Evolutionary conservation across 192 early-diverging fungal species (phyloP), one percentile per base, ranked within the genome.

Genomic region (Gaertneriomyces sp.): DNA sequence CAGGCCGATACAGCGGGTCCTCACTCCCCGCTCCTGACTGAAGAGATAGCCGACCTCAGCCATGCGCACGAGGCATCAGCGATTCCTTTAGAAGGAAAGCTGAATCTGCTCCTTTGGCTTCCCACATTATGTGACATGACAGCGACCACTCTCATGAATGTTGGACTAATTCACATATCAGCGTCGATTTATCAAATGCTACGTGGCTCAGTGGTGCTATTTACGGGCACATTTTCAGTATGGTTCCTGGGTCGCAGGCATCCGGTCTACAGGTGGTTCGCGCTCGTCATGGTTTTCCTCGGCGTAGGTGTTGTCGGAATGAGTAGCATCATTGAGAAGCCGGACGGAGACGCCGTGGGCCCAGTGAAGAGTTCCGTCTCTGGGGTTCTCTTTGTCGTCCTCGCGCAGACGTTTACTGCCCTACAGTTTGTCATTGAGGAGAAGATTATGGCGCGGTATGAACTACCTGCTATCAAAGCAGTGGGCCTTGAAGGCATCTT

Each of bases 381-480:
- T 40, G 96, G 96, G 45, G 88, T 97, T 10, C 50, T 81, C 6
- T 69, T 98, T 42, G 91, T 97, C 9, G 80, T 97, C 42, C 78
- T 90, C 44, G 96, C 94, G 16, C 96, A 98, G 74, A 74, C 92
- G 45, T 91, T 98, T 71, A 93, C 94, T 0, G 94, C 96, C 9
- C 77, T 87, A 1, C 94, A 96, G 76, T 98, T 98, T 81, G 94
- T 98, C 16, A 79, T 97, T 50, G 96, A 98, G 68, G 96, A 98
- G 70, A 93, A 91, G 73, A 88, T 98, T 61, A 80, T 98, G 80
- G 66, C 73, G 16, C 80, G 72, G 58, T 98, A 91, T 74, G 75
- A 86, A 6, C 76, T 96, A 41, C 86, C 85, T 25, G 89, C 96
- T 19, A 79, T 97, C 63, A 89, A 89, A 57, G 94, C 93, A 2